Conservation (phyloP, 2,329 filamentous ascomycete genomes). For the Stachybotrys elegans region DNA sequence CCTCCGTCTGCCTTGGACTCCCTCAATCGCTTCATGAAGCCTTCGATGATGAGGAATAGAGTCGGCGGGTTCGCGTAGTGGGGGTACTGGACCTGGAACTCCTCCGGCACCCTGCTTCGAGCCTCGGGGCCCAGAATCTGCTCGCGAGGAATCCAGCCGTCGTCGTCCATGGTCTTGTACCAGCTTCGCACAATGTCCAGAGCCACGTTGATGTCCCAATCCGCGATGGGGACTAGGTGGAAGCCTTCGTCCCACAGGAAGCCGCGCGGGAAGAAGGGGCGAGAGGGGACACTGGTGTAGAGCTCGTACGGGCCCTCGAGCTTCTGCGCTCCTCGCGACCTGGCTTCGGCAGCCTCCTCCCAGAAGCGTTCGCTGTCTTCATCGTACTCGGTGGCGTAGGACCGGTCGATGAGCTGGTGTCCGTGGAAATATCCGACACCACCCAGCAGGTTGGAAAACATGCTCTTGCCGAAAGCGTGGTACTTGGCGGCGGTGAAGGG, state of each 20-base stretch:
- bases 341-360: conserved; percentile 81
- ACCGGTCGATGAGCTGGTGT: conserved; percentile 81
- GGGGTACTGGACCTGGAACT: conserved; percentile 94
- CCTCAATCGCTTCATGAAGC: conserved; percentile 74
- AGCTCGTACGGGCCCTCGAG: conserved; percentile 81
- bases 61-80: conserved; percentile 98
- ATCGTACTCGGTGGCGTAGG: conserved; percentile 87
- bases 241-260: conserved; percentile 99
- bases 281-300: conserved; percentile 85
- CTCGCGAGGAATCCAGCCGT: conserved; percentile 96
- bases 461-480: conserved; percentile 73
- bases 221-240: conserved; percentile 82
- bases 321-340: conserved; percentile 61
- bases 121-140: conserved; percentile 91
- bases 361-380: conserved; percentile 95
- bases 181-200: conserved; percentile 88
- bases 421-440: conserved; percentile 96
- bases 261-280: conserved; percentile 92
- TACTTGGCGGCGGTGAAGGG: conserved; percentile 75
- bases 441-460: conserved; percentile 91
- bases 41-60: conserved; percentile 82
- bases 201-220: conserved; percentile 90
- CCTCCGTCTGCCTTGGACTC: conserved; percentile 21
- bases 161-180: conserved; percentile 93
- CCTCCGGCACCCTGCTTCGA: conserved; percentile 84